Percentiles rank a stretch among this genome's conserved stretches.
phyloP scores from a whole-genome alignment of 2,329 filamentous ascomycete species.

The Hypoxylon sp. region DNA sequence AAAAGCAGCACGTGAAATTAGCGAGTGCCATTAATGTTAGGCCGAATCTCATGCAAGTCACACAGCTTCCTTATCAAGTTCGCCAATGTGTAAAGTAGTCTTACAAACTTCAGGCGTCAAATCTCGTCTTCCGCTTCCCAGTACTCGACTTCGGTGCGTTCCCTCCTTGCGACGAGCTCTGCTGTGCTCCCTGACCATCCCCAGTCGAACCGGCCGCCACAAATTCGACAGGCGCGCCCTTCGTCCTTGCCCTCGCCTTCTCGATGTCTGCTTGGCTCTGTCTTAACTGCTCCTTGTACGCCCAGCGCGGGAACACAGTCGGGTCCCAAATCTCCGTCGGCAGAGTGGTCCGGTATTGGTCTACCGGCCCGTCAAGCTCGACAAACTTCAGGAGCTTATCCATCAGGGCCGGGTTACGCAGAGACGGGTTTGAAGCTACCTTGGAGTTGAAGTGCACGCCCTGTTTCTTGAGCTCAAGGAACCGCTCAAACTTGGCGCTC shows the following conservation, averaged over 20 bases:
- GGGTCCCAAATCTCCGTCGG: slow-evolving; percentile 71
- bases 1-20: not conserved
- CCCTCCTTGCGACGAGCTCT: slow-evolving; percentile 19
- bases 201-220: slow-evolving; percentile 54
- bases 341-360: slow-evolving; percentile 77
- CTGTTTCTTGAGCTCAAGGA: slow-evolving; percentile 82
- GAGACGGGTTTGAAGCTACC: slow-evolving; percentile 74
- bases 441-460: slow-evolving; percentile 85
- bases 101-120: slow-evolving; percentile 50
- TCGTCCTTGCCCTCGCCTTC: slow-evolving; percentile 62
- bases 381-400: slow-evolving; percentile 82
- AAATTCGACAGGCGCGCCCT: slow-evolving; percentile 67
- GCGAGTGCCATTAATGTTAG: not conserved
- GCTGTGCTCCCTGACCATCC: slow-evolving; percentile 48
- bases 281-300: slow-evolving; percentile 66
- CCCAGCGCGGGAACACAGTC: slow-evolving; percentile 67
- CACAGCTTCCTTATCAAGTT: not conserved
- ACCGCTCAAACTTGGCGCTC: slow-evolving; percentile 79
- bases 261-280: slow-evolving; percentile 63
- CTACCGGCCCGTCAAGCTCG: slow-evolving; percentile 62
- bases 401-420: slow-evolving; percentile 80
- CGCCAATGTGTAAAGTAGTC: not conserved
- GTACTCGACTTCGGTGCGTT: slow-evolving; percentile 27
- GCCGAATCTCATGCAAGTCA: not conserved
- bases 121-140: slow-evolving; percentile 56